Evolutionary conservation across 371 early-diverging fungal genomes (phyloP), one percentile per base, ranked within the genome.

Genomic region (Ordospora colligata): DNA sequence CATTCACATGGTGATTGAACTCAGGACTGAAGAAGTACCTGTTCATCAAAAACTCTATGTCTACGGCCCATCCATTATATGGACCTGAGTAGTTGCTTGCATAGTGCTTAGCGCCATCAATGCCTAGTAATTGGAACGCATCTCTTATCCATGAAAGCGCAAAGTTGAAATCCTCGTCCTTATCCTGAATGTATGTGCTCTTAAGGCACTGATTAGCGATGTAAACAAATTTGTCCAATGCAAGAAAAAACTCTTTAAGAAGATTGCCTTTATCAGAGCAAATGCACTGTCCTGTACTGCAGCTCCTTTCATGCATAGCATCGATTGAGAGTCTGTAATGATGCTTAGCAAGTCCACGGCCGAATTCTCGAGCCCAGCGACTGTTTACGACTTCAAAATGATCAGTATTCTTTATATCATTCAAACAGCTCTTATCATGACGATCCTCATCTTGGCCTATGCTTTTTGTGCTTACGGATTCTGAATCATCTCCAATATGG

Each of bases 141-240:
- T 58, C 32, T 37, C 58, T 58, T 58, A 58, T 19, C 58, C 58
- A 58, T 7, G 12, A 14, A 27, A 58, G 17, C 14, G 58, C 58
- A 58, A 58, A 58, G 19, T 58, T 58, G 58, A 58, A 58, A 19
- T 58, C 58, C n/a, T 58, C 58, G 37, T 58, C 58, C n/a, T n/a
- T 37, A 53, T 53, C 53, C n/a, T 27, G 14, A 14, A 58, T 58
- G 17, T 58, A 27, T 3, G 58, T 58, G 37, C 40, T 58, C 25
- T 58, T 58, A 25, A 58, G 58, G 19, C 58, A 58, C 37, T 58
- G 40, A 40, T 58, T 58, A n/a, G 58, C 58, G 40, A 58, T 58
- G 19, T 37, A 40, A 17, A 58, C 58, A 58, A 58, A 58, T 6
- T 37, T 58, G 37, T 58, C 58, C n/a, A 58, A 19, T 37, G 32